Evolutionary conservation across 2,329 filamentous ascomycete genomes (phyloP), one percentile per base, ranked within the genome.

Genomic region (Diaporthe australafricana): DNA sequence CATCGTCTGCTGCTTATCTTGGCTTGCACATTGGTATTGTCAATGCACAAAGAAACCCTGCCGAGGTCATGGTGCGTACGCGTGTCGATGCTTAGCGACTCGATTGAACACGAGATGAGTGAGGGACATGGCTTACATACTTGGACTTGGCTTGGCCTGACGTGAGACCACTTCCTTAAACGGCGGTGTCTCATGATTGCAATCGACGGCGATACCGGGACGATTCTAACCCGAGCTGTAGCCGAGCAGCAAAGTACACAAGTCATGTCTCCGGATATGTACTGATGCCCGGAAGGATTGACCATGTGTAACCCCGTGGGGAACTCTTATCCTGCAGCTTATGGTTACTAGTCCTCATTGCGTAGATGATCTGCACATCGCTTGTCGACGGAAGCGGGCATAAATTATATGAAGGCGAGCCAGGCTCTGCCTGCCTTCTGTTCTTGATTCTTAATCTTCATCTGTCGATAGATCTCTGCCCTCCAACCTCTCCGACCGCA

Each of bases 231-330:
- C 60, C 45, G 60, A 50, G 38, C 38, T 45, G 17, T 38, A 3
- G 35, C 60, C 60, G 60, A 65, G 20, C 30, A 50, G 45, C 45
- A 65, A 25, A 12, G 45, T n/a, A n/a, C 42, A 65, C 60, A 50
- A 65, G 60, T 65, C 60, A 65, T 65, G 45, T 50, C 48, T 65
- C 60, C 60, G 45, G 60, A 27, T 25, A 5, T 17, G 57, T 20
- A 38, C 57, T 40, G 57, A 17, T 50, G 42, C 16, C 32, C 32
- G 32, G 45, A 65, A 48, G n/a, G 45, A 38, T 50, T 14, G 38
- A 27, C 17, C 60, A n/a, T 65, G 60, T 35, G 60, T 38, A n/a
- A 65, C 60, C 60, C 60, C 60, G 25, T 65, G 60, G 60, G 60
- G 60, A 38, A 50, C 60, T 35, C 30, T 50, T 38, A 25, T 17